A percentile compares a stretch with the other conserved stretches of the same genome.
Evolutionary conservation across 805 yeast genomes (phyloP).

Genomic region (Saturnispora sekii): DNA sequence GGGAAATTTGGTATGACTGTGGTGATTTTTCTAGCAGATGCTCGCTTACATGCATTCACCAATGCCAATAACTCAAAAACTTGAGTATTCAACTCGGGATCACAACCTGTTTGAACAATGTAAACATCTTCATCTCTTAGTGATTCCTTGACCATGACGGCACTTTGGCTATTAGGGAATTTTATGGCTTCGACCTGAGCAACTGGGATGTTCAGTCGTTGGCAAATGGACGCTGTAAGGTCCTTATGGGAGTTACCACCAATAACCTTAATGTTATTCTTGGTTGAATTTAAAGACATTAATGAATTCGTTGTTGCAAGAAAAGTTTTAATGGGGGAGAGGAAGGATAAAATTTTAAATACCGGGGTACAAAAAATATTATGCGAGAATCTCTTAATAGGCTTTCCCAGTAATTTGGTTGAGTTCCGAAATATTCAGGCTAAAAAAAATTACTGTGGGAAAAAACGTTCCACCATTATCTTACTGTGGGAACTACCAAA

Average conservation of each 20-base stretch:
- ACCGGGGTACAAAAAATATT: no score
- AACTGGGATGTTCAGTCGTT: conserved; percentile 52
- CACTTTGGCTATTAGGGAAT: conserved; percentile 81
- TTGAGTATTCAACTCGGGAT: conserved; percentile 67
- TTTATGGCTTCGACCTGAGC: conserved; percentile 75
- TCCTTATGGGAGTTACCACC: conserved; percentile 77
- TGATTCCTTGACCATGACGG: conserved; percentile 79
- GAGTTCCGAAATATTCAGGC: no score
- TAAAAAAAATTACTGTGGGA: no score
- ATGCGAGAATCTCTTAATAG: no score
- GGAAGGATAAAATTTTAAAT: no score
- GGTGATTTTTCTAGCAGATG: conserved; percentile 88
- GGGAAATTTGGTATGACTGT: conserved; percentile 95
- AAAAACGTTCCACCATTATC: no score
- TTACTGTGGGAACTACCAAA: not conserved
- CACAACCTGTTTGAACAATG: conserved; percentile 78
- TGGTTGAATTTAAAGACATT: conserved; percentile 27
- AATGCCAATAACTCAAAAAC: conserved; percentile 81
- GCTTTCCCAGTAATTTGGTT: no score
- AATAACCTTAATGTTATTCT: conserved; percentile 41
- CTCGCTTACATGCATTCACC: conserved; percentile 92
- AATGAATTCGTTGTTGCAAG: not conserved
- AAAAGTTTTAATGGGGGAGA: not conserved
- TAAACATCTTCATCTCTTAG: conserved; percentile 87
- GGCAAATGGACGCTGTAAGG: conserved; percentile 63